phyloP scores from a whole-genome alignment of 768 basidiomycete genomes.

The Boletus subcaerulescens region DNA sequence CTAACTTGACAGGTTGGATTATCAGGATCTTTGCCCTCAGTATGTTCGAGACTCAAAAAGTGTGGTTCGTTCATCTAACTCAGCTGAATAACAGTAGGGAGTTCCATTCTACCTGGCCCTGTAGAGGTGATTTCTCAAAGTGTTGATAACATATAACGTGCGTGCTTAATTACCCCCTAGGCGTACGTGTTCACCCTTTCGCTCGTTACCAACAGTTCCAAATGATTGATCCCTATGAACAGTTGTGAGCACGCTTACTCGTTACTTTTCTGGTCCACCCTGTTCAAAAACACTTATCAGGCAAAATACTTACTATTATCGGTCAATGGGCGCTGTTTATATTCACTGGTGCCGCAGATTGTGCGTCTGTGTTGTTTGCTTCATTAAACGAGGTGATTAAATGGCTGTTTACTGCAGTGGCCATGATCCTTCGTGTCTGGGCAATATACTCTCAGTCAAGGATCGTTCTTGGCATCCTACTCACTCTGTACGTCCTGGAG shows the following conservation, averaged over 20 bases:
- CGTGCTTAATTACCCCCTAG: not conserved
- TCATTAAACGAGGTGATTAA: not conserved
- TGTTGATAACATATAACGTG: no score
- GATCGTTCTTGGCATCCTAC: slow-evolving; percentile 8
- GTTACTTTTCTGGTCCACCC: not conserved
- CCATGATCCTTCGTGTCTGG: slow-evolving; percentile 18
- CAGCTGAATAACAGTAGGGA: not conserved
- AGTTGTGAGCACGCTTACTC: slow-evolving; percentile 8
- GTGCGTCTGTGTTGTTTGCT: not conserved
- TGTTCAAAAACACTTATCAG: not conserved
- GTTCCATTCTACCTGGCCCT: slow-evolving; percentile 10
- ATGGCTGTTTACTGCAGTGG: not conserved
- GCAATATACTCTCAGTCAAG: slow-evolving; percentile 9
- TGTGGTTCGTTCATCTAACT: not conserved
- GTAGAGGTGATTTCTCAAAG: not conserved
- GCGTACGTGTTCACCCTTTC: slow-evolving; percentile 2
- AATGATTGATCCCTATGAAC: not conserved
- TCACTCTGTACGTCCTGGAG: slow-evolving; percentile 4
- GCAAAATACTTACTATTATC: not conserved
- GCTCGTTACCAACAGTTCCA: not conserved
- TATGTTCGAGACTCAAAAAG: not conserved
- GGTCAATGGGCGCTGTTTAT: not conserved
- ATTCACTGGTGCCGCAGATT: slow-evolving; percentile 8
- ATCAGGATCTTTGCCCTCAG: slow-evolving; percentile 1
- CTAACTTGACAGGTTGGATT: not conserved